Evolutionary conservation across 495 filamentous ascomycete genomes (phyloP).

Genomic region (Thozetella sp.): DNA sequence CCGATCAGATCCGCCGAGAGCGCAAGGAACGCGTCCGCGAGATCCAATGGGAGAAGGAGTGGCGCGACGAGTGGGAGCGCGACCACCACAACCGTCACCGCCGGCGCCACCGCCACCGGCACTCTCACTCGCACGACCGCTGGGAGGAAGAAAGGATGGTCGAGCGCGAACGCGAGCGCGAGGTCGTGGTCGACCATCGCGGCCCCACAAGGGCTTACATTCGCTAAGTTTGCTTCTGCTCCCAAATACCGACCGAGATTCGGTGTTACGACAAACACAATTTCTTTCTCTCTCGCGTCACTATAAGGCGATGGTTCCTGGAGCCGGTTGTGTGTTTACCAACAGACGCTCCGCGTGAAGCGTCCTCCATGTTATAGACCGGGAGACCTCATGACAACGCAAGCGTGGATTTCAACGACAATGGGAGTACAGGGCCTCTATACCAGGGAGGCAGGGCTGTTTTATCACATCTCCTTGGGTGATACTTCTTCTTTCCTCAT

Average conservation of each 20-base stretch:
- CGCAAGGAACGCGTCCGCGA: conserved; percentile 78
- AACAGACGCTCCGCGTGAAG: no score
- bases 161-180: conserved; percentile 62
- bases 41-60: conserved; percentile 77
- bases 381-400: no score
- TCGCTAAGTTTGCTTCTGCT: conserved; percentile 7
- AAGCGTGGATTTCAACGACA: no score
- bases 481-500: conserved; percentile 5
- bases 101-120: conserved; percentile 20
- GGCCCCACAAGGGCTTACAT: conserved; percentile 31
- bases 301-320: no score
- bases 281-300: no score
- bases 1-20: conserved; percentile 77
- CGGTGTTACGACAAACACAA: no score
- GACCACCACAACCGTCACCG: conserved; percentile 26
- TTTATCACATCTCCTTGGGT: neutral
- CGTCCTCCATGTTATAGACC: no score
- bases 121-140: conserved; percentile 28
- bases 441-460: no score
- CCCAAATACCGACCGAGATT: no score
- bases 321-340: no score
- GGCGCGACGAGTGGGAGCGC: conserved; percentile 66
- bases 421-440: no score
- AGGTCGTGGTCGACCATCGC: conserved; percentile 52
- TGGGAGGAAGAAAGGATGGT: conserved; percentile 59